These are phyloP conservation scores for Seminavis robusta DNA, from an alignment of 108 stramenopile species.

Conservation along the genomic window DNA sequence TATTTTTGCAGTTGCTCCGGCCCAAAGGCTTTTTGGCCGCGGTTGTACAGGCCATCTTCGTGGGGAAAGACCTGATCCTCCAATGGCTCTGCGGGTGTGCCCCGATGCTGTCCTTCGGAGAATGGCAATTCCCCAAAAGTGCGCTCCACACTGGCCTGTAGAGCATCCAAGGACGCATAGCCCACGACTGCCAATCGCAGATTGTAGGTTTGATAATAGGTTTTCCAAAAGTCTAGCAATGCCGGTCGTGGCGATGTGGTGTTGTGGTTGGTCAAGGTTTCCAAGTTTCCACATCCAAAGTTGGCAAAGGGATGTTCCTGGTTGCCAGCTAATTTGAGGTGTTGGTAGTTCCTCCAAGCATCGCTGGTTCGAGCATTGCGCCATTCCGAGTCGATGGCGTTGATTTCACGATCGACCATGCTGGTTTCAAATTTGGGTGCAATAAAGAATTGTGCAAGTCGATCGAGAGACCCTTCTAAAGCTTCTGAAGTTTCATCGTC, in stretches of 20 bases:
- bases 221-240: slow-evolving; percentile 70
- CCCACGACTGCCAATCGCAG: slow-evolving; percentile 89
- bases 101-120: slow-evolving; percentile 43
- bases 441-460: slow-evolving; percentile 96
- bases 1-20: slow-evolving; percentile 59
- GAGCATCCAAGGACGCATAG: slow-evolving; percentile 71
- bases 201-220: slow-evolving; percentile 85
- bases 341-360: slow-evolving; percentile 86
- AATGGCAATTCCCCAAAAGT: slow-evolving; percentile 62
- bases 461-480: slow-evolving; percentile 86
- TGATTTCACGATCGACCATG: slow-evolving; percentile 89
- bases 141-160: slow-evolving; percentile 67
- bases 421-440: slow-evolving; percentile 82
- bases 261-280: slow-evolving; percentile 90
- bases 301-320: slow-evolving; percentile 75
- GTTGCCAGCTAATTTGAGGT: slow-evolving; percentile 67
- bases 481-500: slow-evolving; percentile 43
- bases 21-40: slow-evolving; percentile 60
- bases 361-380: slow-evolving; percentile 90
- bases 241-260: slow-evolving; percentile 36
- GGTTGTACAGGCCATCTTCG: slow-evolving; percentile 67
- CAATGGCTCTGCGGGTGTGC: slow-evolving; percentile 29
- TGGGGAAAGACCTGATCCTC: slow-evolving; percentile 45
- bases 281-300: slow-evolving; percentile 94
- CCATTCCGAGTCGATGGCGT: slow-evolving; percentile 96